phyloP scores from a whole-genome alignment of 176 grass and related monocot genomes.

The Triticum timopheevii region DNA sequence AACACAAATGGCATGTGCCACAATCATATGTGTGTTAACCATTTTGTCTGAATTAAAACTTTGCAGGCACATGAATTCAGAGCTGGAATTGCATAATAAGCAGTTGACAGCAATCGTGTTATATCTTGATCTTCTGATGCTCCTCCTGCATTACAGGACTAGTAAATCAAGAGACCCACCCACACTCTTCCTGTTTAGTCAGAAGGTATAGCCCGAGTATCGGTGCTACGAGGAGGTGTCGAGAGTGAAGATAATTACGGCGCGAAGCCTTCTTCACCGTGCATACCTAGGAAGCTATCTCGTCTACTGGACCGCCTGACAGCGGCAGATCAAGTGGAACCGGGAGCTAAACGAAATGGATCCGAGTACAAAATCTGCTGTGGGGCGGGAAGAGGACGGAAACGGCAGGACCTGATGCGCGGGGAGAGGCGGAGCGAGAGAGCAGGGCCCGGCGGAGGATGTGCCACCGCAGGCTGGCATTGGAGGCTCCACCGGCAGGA shows the following conservation, averaged over 20 bases:
- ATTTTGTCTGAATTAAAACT: background rate
- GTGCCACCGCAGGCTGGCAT: slow-evolving; percentile 56
- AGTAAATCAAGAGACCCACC: background rate
- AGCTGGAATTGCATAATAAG: background rate
- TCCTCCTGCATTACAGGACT: background rate
- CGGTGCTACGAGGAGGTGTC: background rate
- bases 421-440: slow-evolving; percentile 30
- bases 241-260: background rate
- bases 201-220: background rate
- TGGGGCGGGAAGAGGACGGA: background rate
- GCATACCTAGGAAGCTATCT: background rate
- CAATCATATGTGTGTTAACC: background rate
- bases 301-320: background rate
- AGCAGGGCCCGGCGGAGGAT: slow-evolving; percentile 67
- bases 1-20: background rate
- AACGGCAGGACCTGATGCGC: slow-evolving; percentile 22
- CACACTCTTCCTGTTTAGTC: background rate
- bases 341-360: slow-evolving; percentile 1
- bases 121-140: background rate
- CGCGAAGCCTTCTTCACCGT: background rate
- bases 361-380: background rate
- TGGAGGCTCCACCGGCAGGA: slow-evolving; percentile 23
- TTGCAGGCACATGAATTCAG: background rate
- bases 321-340: background rate
- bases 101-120: background rate